phyloP scores from a whole-genome alignment of 2,329 filamentous ascomycete species.

The Hymenoscyphus repandus region DNA sequence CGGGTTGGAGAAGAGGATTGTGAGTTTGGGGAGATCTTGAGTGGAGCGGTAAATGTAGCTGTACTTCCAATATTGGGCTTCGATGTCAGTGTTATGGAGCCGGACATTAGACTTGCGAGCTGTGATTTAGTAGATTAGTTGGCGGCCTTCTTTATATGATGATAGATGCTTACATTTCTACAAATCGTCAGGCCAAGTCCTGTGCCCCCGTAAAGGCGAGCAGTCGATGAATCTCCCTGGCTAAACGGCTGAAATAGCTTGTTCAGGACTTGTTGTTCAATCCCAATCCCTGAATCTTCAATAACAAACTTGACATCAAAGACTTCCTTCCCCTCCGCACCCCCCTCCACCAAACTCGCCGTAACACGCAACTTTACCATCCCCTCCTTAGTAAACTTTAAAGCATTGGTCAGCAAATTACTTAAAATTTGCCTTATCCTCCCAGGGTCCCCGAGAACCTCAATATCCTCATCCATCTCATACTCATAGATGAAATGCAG shows the following conservation, averaged over 20 bases:
- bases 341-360: conserved; percentile 22
- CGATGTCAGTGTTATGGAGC: conserved; percentile 18
- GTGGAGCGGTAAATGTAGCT: conserved; percentile 21
- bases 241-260: conserved; percentile 75
- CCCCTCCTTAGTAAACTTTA: conserved; percentile 74
- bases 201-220: conserved; percentile 73
- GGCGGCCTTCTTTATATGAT: too few species aligned
- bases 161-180: conserved; percentile 17
- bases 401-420: too few species aligned
- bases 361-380: conserved; percentile 47
- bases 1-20: too few species aligned
- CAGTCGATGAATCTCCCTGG: conserved; percentile 70
- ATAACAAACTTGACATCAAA: conserved; percentile 59
- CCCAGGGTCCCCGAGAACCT: too few species aligned
- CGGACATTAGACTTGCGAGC: conserved; percentile 24
- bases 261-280: conserved; percentile 65
- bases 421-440: too few species aligned
- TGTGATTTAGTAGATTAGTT: not conserved
- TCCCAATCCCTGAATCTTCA: conserved; percentile 68
- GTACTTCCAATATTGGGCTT: conserved; percentile 15
- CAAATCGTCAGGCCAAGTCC: conserved; percentile 75
- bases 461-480: too few species aligned
- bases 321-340: conserved; percentile 34
- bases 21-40: too few species aligned
- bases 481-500: too few species aligned